Percentiles rank a stretch among this genome's conserved stretches.
Conservation (phyloP, 306 rosid species). For the Prosopis cineraria region DNA sequence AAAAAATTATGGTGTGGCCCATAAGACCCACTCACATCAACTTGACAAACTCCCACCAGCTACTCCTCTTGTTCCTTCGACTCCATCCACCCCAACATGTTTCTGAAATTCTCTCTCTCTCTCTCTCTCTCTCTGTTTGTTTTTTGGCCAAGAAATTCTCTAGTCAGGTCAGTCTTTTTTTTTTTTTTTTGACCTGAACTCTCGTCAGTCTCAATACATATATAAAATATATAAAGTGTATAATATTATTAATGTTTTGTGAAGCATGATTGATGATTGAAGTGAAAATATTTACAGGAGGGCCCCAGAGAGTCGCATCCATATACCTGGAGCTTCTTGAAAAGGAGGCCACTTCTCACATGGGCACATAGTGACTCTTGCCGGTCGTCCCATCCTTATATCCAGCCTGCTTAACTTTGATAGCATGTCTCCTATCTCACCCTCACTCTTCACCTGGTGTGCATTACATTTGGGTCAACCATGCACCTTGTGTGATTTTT, state of each 20-base stretch:
- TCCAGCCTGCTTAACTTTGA: slow-evolving; percentile 30
- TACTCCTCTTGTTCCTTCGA: slow-evolving; percentile 12
- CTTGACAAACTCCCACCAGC: slow-evolving; percentile 68
- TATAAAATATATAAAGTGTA: too few relatives aligned
- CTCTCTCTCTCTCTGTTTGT: too few relatives aligned
- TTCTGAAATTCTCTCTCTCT: not conserved
- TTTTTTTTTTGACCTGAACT: too few relatives aligned
- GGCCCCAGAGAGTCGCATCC: slow-evolving; percentile 27
- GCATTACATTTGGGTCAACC: too few relatives aligned
- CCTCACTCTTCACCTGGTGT: not conserved
- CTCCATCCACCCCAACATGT: slow-evolving; percentile 15
- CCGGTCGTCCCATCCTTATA: not conserved
- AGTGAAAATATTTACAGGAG: not conserved
- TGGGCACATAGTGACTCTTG: slow-evolving; percentile 41
- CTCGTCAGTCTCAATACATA: too few relatives aligned
- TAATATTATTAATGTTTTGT: too few relatives aligned
- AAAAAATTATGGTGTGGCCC: slow-evolving; percentile 20
- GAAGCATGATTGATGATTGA: not conserved
- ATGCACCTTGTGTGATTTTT: too few relatives aligned
- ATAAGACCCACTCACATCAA: slow-evolving; percentile 57
- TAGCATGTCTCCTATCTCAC: slow-evolving; percentile 19
- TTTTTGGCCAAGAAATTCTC: too few relatives aligned
- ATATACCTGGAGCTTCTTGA: slow-evolving; percentile 21
- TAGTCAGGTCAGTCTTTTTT: too few relatives aligned
- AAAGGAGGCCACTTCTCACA: slow-evolving; percentile 50